Evolutionary conservation across 2,329 filamentous ascomycete genomes (phyloP).

Genomic region (Magnaporthiopsis incrustans): DNA sequence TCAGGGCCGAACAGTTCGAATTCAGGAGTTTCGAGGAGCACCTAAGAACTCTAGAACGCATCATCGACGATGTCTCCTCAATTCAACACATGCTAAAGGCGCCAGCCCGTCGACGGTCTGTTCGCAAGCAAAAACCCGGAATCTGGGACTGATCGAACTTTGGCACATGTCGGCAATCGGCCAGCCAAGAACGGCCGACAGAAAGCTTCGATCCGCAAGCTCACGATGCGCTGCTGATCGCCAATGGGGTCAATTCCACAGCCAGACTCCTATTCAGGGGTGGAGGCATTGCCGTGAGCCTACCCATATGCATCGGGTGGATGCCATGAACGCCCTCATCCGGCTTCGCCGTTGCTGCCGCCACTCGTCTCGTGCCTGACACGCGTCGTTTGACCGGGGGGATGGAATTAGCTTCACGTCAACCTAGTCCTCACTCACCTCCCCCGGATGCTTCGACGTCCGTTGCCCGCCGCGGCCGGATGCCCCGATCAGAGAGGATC

Average conservation of each 20-base stretch:
- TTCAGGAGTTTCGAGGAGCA: too few species aligned
- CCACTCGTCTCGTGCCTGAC: not conserved
- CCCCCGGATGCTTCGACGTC: too few species aligned
- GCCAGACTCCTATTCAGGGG: not conserved
- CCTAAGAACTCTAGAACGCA: too few species aligned
- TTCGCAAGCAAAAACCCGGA: not conserved
- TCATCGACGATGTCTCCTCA: not conserved
- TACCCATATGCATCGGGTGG: not conserved
- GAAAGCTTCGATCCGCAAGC: not conserved
- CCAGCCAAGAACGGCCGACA: not conserved
- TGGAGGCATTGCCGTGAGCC: not conserved
- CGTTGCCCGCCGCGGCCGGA: not conserved
- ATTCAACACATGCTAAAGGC: not conserved
- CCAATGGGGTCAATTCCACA: not conserved
- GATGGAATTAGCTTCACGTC: not conserved
- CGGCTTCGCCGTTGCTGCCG: not conserved
- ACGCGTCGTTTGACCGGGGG: not conserved
- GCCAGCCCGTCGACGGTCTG: not conserved
- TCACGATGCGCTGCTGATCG: not conserved
- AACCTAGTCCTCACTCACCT: not conserved
- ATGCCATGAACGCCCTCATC: not conserved
- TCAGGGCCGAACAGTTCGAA: too few species aligned
- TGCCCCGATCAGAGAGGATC: too few species aligned
- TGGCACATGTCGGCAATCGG: not conserved
- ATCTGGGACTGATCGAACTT: not conserved